Evolutionary conservation across 2,329 filamentous ascomycete genomes (phyloP).

Genomic region (Pseudophaeomoniella oleicola): DNA sequence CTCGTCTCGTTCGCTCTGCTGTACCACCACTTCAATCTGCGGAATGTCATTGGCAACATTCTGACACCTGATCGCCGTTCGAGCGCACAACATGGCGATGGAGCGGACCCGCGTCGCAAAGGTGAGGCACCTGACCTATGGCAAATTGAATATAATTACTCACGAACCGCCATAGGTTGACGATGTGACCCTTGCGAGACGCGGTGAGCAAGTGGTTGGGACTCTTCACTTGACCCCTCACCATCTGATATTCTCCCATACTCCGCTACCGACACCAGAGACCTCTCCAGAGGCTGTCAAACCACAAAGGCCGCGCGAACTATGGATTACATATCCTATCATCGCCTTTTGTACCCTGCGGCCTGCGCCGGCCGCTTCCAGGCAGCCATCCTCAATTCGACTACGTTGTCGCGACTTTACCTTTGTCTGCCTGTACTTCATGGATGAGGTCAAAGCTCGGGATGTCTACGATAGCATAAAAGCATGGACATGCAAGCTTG

Average conservation of each 20-base stretch:
- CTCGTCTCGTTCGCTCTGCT: not conserved
- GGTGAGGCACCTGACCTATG: conserved; percentile 7
- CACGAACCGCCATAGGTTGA: conserved; percentile 33
- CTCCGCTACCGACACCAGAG: conserved; percentile 25
- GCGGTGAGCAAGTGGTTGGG: conserved; percentile 41
- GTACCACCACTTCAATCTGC: too few relatives aligned
- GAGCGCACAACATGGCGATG: conserved; percentile 10
- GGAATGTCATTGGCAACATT: too few relatives aligned
- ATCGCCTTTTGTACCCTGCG: conserved; percentile 68
- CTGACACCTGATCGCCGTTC: too few relatives aligned
- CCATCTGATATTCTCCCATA: conserved; percentile 50
- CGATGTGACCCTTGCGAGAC: conserved; percentile 44
- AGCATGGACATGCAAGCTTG: conserved; percentile 63
- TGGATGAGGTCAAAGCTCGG: conserved; percentile 56
- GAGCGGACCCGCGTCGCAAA: conserved; percentile 14
- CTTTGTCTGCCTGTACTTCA: conserved; percentile 82
- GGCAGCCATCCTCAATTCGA: conserved; percentile 66
- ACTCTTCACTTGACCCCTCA: conserved; percentile 49
- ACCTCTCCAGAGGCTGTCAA: conserved; percentile 23
- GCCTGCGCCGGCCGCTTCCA: conserved; percentile 54
- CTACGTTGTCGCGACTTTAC: conserved; percentile 87
- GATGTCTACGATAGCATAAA: conserved; percentile 83
- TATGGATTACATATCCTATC: conserved; percentile 92
- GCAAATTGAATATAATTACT: conserved; percentile 6
- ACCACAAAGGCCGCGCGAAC: conserved; percentile 45